Percentiles rank a stretch among this genome's conserved stretches.
These are phyloP conservation scores for Salvia sclarea DNA, from an alignment of 305 asterid genomes.

Conservation along the genomic window DNA sequence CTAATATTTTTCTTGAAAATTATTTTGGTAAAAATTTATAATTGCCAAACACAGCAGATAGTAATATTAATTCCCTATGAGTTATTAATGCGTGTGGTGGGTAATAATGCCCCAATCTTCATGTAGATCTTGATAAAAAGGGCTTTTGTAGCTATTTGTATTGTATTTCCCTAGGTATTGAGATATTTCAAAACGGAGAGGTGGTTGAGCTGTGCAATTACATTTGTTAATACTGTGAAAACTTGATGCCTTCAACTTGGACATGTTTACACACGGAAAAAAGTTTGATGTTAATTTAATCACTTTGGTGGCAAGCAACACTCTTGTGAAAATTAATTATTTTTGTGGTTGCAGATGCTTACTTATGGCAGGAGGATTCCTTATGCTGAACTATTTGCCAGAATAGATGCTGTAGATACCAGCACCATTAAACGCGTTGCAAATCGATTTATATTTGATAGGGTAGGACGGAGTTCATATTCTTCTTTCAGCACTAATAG, in stretches of 20 bases:
- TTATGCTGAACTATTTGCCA: conserved; percentile 82
- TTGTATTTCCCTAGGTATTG: not conserved
- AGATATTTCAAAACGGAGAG: not conserved
- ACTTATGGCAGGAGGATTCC: conserved; percentile 96
- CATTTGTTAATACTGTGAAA: not conserved
- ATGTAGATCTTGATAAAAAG: not conserved
- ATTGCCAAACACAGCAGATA: conserved; percentile 3
- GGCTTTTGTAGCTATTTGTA: not conserved
- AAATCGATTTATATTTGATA: conserved; percentile 75
- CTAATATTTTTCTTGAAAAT: not conserved
- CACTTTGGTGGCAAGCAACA: not conserved
- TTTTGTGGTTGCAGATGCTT: conserved; percentile 64
- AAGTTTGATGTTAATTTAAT: not conserved
- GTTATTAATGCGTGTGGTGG: not conserved
- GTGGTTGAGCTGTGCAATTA: not conserved
- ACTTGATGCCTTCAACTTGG: not conserved
- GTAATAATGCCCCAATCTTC: not conserved
- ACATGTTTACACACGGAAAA: not conserved
- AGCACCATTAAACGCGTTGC: conserved; percentile 89
- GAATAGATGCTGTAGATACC: conserved; percentile 87
- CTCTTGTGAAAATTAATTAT: not conserved
- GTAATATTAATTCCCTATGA: not conserved
- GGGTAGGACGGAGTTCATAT: conserved; percentile 44
- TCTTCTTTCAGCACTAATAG: not conserved
- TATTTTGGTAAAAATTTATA: not conserved